phyloP scores from a whole-genome alignment of 78 protist species.

The Chrysochromulina tobinii region DNA sequence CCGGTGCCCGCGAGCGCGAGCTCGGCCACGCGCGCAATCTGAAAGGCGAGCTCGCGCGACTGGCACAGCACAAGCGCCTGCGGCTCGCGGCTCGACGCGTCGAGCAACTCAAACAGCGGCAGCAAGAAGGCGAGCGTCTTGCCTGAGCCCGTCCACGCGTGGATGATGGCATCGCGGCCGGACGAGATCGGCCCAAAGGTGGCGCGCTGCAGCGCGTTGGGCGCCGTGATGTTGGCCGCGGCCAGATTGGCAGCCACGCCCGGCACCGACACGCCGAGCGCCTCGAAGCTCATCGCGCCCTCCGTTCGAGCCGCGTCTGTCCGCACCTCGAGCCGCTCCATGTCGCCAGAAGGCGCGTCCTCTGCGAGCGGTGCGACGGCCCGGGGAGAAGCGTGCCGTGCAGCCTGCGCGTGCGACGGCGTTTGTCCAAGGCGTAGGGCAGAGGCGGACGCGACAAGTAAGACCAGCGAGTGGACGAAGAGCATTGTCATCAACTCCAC shows the following conservation, averaged over 20 bases:
- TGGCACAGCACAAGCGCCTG: constrained; percentile 37
- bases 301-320: too few relatives aligned
- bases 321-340: too few relatives aligned
- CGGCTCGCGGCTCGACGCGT: neutral
- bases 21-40: neutral
- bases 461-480: too few relatives aligned
- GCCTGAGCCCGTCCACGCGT: constrained; percentile 44
- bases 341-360: too few relatives aligned
- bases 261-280: neutral
- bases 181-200: neutral
- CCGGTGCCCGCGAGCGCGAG: too few relatives aligned
- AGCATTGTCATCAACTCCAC: too few relatives aligned
- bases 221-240: neutral
- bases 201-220: neutral
- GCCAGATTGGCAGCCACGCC: neutral
- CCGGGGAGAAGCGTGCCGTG: too few relatives aligned
- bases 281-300: too few relatives aligned
- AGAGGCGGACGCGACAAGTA: too few relatives aligned
- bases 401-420: too few relatives aligned
- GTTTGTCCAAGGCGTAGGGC: too few relatives aligned
- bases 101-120: neutral
- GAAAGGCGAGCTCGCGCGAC: constrained; percentile 47
- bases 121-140: constrained; percentile 48
- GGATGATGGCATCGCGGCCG: neutral
- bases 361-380: too few relatives aligned